phyloP scores from a whole-genome alignment of 257 asterid species.

The Salvia splendens region DNA sequence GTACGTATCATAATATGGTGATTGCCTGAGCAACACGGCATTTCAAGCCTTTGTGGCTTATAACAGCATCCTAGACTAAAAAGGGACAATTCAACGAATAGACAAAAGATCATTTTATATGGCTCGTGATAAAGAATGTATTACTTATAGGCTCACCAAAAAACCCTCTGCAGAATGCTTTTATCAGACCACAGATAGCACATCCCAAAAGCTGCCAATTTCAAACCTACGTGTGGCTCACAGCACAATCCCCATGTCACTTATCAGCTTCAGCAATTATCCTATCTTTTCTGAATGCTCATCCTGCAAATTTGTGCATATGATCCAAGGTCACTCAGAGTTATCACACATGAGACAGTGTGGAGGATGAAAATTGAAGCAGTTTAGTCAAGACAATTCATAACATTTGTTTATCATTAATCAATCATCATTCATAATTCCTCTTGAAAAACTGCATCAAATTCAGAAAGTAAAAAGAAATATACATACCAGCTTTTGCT shows the following conservation, averaged over 20 bases:
- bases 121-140: background rate
- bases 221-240: conserved; percentile 13
- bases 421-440: background rate
- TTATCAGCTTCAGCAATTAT: conserved; percentile 31
- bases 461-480: conserved; percentile 12
- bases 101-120: background rate
- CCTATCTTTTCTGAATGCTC: conserved; percentile 35
- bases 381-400: conserved; percentile 5
- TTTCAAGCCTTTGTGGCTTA: conserved; percentile 46
- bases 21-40: conserved; percentile 41
- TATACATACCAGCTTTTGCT: conserved; percentile 59
- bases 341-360: conserved; percentile 13
- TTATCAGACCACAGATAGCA: background rate
- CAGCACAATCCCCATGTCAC: background rate
- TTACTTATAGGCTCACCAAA: background rate
- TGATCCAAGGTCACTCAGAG: conserved; percentile 12
- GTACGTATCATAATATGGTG: conserved; percentile 42
- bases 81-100: background rate
- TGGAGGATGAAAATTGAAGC: conserved; percentile 20
- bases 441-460: conserved; percentile 14
- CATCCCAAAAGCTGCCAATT: background rate
- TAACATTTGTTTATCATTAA: conserved; percentile 12
- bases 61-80: conserved; percentile 72
- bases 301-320: conserved; percentile 42
- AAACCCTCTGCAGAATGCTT: conserved; percentile 1